Percentiles rank a stretch among this genome's conserved stretches.
These are phyloP conservation scores for Colletotrichum eremochloae DNA, from an alignment of 2,329 filamentous ascomycete genomes.

Conservation along the genomic window DNA sequence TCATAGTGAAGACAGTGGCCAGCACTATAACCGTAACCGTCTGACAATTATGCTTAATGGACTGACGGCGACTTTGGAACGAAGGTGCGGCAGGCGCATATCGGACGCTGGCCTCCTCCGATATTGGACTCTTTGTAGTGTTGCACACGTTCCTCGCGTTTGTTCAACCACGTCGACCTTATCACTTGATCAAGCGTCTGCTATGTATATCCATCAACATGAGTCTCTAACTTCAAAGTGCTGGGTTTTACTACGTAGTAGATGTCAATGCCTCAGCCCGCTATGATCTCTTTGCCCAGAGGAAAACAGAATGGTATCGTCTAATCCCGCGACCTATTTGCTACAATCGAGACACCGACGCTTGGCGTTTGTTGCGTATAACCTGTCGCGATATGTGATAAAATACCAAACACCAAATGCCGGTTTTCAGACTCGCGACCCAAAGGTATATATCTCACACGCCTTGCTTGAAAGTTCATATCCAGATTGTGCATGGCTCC, in stretches of 20 bases:
- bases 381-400: background rate
- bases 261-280: background rate
- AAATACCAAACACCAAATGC: background rate
- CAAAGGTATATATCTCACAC: background rate
- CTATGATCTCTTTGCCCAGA: background rate
- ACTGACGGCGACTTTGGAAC: too few relatives aligned
- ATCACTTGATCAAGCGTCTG: background rate
- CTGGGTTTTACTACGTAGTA: too few relatives aligned
- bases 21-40: too few relatives aligned
- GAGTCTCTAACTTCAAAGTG: background rate
- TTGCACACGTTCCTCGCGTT: too few relatives aligned
- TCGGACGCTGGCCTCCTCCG: too few relatives aligned
- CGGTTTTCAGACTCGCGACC: background rate
- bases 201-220: background rate
- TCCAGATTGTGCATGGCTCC: too few relatives aligned
- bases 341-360: background rate
- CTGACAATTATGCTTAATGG: too few relatives aligned
- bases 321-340: background rate
- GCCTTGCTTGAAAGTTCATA: background rate
- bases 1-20: too few relatives aligned
- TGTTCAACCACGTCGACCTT: background rate
- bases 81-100: too few relatives aligned
- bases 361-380: background rate
- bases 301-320: background rate
- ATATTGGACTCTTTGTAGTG: too few relatives aligned